Base-by-base conservation (phyloP, 208 protist genomes). In the Leishmania guyanensis region DNA sequence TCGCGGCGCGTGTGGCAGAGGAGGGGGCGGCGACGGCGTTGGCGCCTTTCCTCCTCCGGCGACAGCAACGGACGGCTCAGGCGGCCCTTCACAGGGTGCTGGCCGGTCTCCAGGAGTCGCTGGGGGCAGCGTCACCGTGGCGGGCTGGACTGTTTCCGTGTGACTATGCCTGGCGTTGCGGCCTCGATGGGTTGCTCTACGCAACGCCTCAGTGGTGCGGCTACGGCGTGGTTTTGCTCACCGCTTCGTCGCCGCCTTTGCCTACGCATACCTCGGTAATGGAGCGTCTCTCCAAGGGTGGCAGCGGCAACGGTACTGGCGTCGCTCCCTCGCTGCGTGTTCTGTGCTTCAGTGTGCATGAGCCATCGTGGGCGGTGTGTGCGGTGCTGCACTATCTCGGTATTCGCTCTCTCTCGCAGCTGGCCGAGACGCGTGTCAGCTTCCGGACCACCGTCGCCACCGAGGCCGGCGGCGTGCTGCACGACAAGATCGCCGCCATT, bases 101-200 rank as follows among this genome's bases (percentile, higher is more conserved):
- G 39, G 36, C 56, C 39, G 17, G 26, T 8, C 14, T 88, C 9
- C 43, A 85, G 2, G 65, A 56, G 10, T 69, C 75, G n/a, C 69
- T 88, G 22, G 51, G 75, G 0, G 29, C 33, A 8, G 68, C 68
- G 5, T 84, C 82, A 1, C 82, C 84, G 4, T 39, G 46, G 16
- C 56, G 46, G 1, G 80, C 66, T 17, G 77, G 72, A 1, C 29
- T 91, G 20, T 91, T 93, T 43, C 88, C 90, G 0, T 76, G 81
- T 29, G 54, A 83, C 20, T 65, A 81, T 54, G 71, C 71, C 12
- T 93, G 90, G 90, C 77, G 86, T 12, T 82, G 88, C 39, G 88
- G 81, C 9, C 51, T 81, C 4, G 90, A 91, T 56, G 90, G 88
- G 3, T 69, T 96, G 9, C 90, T 94, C 73, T 92, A 87, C 65